A percentile compares a stretch with the other conserved stretches of the same genome.
Conservation (phyloP, 176 grass and related monocot species). For the Carex parvula region DNA sequence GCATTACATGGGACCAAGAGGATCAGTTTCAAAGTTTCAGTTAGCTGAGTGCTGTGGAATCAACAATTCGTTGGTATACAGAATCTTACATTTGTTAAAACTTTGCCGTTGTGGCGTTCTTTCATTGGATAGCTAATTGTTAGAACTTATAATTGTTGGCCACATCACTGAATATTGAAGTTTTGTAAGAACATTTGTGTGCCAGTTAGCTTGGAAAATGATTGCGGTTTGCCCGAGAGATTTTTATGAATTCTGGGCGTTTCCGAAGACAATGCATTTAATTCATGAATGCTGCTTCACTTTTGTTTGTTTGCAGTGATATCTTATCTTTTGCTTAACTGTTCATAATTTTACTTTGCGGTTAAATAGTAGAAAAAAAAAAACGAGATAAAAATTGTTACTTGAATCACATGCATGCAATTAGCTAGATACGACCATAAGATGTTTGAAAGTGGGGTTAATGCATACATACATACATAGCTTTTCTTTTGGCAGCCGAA, state of each 20-base stretch:
- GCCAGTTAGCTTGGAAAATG: not conserved
- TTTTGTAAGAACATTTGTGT: not conserved
- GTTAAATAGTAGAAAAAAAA: not conserved
- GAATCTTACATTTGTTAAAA: not conserved
- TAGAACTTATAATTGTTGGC: not conserved
- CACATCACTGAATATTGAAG: not conserved
- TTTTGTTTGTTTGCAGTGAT: constrained; percentile 18
- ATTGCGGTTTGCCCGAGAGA: constrained; percentile 6
- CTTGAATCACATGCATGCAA: not conserved
- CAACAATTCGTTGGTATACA: not conserved
- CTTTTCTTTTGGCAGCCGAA: too few relatives aligned
- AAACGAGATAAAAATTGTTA: not conserved
- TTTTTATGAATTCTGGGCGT: constrained; percentile 21
- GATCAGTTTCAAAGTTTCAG: constrained; percentile 13
- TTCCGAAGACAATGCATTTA: constrained; percentile 29
- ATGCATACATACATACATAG: not conserved
- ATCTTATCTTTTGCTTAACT: not conserved
- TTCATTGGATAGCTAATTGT: not conserved
- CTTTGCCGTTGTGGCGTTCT: not conserved
- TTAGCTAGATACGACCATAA: not conserved
- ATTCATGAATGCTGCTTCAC: not conserved
- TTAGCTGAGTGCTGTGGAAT: not conserved
- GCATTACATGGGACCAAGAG: not conserved
- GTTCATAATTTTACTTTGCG: not conserved
- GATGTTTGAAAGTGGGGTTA: too few relatives aligned